Evolutionary conservation across 2,329 filamentous ascomycete species (phyloP), one percentile per base, ranked within the genome.

Genomic region (Saccharata proteae): DNA sequence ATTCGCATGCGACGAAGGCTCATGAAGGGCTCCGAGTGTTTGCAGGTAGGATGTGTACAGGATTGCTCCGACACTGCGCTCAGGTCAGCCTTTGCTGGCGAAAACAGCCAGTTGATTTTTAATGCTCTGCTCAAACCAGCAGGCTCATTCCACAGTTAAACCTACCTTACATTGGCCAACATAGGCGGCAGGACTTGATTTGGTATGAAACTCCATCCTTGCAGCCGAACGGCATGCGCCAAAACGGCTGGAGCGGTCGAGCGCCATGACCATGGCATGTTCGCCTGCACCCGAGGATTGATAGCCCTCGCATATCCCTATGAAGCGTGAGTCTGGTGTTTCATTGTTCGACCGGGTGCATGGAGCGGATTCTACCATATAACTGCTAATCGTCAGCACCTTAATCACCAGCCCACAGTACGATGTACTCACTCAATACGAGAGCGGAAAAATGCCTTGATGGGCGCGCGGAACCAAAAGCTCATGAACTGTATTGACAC

Each of bases 381-480:
- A 69, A 46, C 65, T 67, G 43, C 21, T 31, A 25, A 29, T 30
- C 26, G 38, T 52, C 34, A 50, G 39, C 27, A 35, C 12, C n/a
- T 28, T 14, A n/a, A 7, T 34, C n/a, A 2, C 14, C 14, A 33
- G 15, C 11, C 3, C 16, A 15, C 10, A 15, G n/a, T 8, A 23
- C 26, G 13, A 24, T 33, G 32, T 38, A 66, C 67, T 51, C 85
- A 93, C 62, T 94, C 86, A 40, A 94, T 84, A 36, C 86, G 67
- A 1, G 82, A 86, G 38, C 83, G 74, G 58, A 94, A 93, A 52
- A 94, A 94, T 11, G 85, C 81, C 58, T 93, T 93, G 32, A 85
- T 80, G 1, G 86, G 86, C 0, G 84, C 83, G 35, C 85, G 70
- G 51, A 93, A 94, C 39, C 93, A 94, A 46, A 93, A 93, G 15